phyloP scores from a whole-genome alignment of 441 rosid species.

The Rhodomyrtus psidioides region DNA sequence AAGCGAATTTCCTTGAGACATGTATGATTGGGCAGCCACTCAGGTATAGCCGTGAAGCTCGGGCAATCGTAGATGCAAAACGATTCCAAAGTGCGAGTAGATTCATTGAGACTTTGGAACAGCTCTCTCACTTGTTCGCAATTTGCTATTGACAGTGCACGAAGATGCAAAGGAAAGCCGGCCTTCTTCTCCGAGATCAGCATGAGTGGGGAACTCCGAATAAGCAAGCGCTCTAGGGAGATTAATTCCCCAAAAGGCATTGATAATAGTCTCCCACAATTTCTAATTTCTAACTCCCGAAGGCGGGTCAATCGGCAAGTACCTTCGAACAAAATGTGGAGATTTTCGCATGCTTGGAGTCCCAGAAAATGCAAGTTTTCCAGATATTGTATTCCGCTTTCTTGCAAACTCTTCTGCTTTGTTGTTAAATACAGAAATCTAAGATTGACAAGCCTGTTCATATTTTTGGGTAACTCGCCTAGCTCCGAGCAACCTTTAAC shows the following conservation, averaged over 20 bases:
- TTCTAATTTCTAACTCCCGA: too few relatives aligned
- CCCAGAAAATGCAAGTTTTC: too few relatives aligned
- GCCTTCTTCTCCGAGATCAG: neutral
- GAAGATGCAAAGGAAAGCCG: neutral
- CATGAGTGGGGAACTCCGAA: neutral
- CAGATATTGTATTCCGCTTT: too few relatives aligned
- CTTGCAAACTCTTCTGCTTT: too few relatives aligned
- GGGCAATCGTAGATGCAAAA: neutral
- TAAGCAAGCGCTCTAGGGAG: too few relatives aligned
- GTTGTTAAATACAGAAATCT: neutral
- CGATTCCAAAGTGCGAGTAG: neutral
- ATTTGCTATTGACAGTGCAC: neutral
- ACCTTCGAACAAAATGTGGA: neutral
- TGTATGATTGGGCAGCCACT: neutral
- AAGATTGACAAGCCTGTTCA: neutral
- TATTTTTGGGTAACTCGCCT: too few relatives aligned
- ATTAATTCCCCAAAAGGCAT: too few relatives aligned
- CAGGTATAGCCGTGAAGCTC: neutral
- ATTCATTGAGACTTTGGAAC: neutral
- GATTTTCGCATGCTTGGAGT: too few relatives aligned
- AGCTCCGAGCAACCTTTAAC: neutral
- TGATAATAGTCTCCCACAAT: too few relatives aligned
- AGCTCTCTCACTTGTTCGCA: neutral
- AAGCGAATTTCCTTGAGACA: rapidly evolving
- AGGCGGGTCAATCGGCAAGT: neutral